These are phyloP conservation scores for Hypoxylon sp. DNA, from an alignment of 2,329 filamentous ascomycete species.

Conservation along the genomic window DNA sequence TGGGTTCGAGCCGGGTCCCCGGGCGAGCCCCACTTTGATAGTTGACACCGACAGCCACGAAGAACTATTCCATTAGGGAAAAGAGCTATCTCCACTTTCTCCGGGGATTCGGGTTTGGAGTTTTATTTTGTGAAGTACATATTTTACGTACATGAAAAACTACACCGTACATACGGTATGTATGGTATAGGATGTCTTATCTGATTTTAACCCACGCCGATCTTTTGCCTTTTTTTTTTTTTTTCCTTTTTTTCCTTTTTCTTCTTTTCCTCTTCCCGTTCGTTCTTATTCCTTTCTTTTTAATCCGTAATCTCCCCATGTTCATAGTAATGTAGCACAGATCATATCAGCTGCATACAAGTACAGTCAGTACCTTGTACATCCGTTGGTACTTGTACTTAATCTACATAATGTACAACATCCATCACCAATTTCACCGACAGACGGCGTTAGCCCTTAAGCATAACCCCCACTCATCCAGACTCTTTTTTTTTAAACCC, in stretches of 20 bases:
- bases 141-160: conserved; percentile 24
- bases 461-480: conserved; percentile 27
- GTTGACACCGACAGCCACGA: conserved; percentile 19
- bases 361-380: conserved; percentile 9
- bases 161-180: conserved; percentile 1
- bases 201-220: conserved; percentile 6
- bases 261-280: neutral
- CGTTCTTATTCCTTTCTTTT: conserved; percentile 1
- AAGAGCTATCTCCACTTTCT: conserved; percentile 31
- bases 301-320: neutral
- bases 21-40: conserved; percentile 29
- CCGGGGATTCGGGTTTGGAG: conserved; percentile 6
- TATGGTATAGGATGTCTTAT: conserved; percentile 3
- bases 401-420: conserved; percentile 1
- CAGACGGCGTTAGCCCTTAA: neutral
- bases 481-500: too few relatives aligned
- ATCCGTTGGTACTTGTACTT: neutral
- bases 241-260: neutral
- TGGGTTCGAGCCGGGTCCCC: conserved; percentile 43
- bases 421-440: conserved; percentile 8
- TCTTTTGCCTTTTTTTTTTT: neutral
- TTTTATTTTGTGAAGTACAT: conserved; percentile 10
- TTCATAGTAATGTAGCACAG: conserved; percentile 5
- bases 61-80: conserved; percentile 12
- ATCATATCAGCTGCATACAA: conserved; percentile 26